Percentiles rank a stretch among this genome's conserved stretches.
Conservation (phyloP, 2,329 filamentous ascomycete species). For the Alternaria longipes region DNA sequence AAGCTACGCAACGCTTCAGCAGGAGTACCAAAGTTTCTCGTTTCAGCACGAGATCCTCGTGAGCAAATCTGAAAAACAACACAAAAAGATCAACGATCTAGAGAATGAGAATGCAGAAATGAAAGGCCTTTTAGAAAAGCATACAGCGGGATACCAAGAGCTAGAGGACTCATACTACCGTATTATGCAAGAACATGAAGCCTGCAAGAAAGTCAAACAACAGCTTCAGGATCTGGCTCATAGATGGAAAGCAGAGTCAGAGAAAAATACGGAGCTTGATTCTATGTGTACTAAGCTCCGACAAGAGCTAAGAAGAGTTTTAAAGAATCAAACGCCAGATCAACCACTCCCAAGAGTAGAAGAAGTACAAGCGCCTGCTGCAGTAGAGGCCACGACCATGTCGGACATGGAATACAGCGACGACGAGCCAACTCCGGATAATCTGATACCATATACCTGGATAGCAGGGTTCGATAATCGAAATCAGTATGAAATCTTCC, state of each 20-base stretch:
- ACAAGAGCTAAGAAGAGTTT: slow-evolving; percentile 11
- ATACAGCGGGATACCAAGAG: slow-evolving; percentile 6
- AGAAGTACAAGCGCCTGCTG: slow-evolving; percentile 13
- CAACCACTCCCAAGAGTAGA: slow-evolving; percentile 1
- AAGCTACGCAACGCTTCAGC: slow-evolving; percentile 11
- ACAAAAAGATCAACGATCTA: background rate
- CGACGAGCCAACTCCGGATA: slow-evolving; percentile 9
- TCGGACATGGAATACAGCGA: slow-evolving; percentile 15
- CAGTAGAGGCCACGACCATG: slow-evolving; percentile 16
- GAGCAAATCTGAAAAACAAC: slow-evolving; percentile 6
- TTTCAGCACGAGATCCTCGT: slow-evolving; percentile 1
- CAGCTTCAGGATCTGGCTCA: slow-evolving; percentile 13
- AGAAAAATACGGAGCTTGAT: slow-evolving; percentile 10
- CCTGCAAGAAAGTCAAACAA: slow-evolving; percentile 12
- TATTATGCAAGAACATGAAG: slow-evolving; percentile 6
- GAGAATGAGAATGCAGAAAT: slow-evolving; percentile 16
- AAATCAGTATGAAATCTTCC: slow-evolving; percentile 15
- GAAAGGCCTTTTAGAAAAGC: slow-evolving; percentile 12
- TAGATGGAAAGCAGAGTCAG: slow-evolving; percentile 13
- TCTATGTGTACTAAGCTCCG: slow-evolving; percentile 10
- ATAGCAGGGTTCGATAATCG: slow-evolving; percentile 8
- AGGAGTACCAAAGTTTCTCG: slow-evolving; percentile 1
- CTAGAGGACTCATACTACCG: slow-evolving; percentile 10
- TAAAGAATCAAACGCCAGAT: slow-evolving; percentile 5
- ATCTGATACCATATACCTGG: slow-evolving; percentile 13